Base-by-base conservation (phyloP, 768 basidiomycete genomes). In the Lactarius sanguifluus region DNA sequence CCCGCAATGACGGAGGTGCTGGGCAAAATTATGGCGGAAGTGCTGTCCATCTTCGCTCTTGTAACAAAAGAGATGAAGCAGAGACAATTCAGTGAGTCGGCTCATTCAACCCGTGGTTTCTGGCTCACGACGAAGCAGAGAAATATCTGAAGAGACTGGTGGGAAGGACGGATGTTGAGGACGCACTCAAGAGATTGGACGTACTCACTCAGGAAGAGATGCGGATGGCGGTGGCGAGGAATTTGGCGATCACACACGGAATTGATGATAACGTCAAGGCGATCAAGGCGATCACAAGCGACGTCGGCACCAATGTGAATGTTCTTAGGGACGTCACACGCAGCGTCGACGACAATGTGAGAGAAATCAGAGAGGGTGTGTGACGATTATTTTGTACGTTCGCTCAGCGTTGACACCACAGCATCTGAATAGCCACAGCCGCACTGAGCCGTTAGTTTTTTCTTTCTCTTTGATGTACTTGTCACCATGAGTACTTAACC, bases 191-290 rank as follows among this genome's bases (percentile, higher is more conserved):
- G 30, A 20, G 38, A 6, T 18, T 65, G 41, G 64, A 65, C n/a
- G 5, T 12, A 10, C 64, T 65, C 25, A 65, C 59, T 16, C 30
- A 43, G 25, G 59, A 56, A 34, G 64, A 65, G 59, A 20, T 2
- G 5, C 12, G 20, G 15, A 47, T 61, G 41, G 18, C 20, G 8
- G 41, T 45, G 28, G 54, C 41, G 1, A 61, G 32, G 28, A 61
- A 45, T 25, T 56, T 56, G 34, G 59, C 45, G 28, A 9, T 52
- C 13, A 43, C 38, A 32, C 57, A 64, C 15, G 25, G 2, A 4
- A 36, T 64, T 13, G 57, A 47, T n/a, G 30, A 25, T 15, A n/a
- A n/a, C 5, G 38, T 56, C 28, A 38, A 20, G 34, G 32, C 16
- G 2, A 34, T 45, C 16, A 8, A 60, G 59, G 28, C 5, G 5